phyloP scores from a whole-genome alignment of 371 early-diverging fungal species.

The Umbelopsis sp. region DNA sequence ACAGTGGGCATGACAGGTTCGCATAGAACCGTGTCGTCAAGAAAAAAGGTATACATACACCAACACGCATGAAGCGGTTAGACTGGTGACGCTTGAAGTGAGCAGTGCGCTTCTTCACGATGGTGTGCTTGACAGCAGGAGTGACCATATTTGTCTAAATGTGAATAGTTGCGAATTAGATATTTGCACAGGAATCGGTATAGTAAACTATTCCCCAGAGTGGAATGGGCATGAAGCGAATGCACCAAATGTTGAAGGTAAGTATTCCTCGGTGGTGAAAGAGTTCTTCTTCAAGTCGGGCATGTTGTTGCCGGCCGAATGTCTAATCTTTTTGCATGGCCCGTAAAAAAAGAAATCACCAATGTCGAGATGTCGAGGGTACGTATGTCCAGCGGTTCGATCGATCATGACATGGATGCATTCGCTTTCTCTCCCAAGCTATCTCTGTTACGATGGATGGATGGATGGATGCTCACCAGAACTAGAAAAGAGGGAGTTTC shows the following conservation, averaged over 20 bases:
- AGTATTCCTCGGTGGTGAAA: no score
- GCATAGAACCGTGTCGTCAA: background rate
- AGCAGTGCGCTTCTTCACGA: constrained; percentile 99
- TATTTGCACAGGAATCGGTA: background rate
- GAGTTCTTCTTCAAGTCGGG: background rate
- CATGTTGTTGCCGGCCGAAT: background rate
- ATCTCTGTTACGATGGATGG: background rate
- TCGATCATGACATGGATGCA: background rate
- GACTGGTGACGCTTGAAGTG: constrained; percentile 99
- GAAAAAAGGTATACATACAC: constrained; percentile 58
- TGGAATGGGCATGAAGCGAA: no score
- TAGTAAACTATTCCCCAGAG: no score
- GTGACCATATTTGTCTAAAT: constrained; percentile 75
- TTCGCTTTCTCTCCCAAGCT: background rate
- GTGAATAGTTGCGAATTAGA: background rate
- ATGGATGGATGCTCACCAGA: constrained; percentile 9
- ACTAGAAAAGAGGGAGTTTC: constrained; percentile 9
- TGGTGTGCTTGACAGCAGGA: constrained; percentile 89
- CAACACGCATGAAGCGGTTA: constrained; percentile 97
- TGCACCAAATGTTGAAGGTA: no score
- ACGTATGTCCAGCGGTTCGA: background rate
- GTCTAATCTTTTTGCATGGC: background rate
- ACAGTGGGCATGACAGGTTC: background rate
- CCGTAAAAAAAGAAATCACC: background rate
- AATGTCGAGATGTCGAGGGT: background rate